Evolutionary conservation across 2,329 filamentous ascomycete genomes (phyloP), one percentile per base, ranked within the genome.

Genomic region (Coniochaeta hoffmannii): DNA sequence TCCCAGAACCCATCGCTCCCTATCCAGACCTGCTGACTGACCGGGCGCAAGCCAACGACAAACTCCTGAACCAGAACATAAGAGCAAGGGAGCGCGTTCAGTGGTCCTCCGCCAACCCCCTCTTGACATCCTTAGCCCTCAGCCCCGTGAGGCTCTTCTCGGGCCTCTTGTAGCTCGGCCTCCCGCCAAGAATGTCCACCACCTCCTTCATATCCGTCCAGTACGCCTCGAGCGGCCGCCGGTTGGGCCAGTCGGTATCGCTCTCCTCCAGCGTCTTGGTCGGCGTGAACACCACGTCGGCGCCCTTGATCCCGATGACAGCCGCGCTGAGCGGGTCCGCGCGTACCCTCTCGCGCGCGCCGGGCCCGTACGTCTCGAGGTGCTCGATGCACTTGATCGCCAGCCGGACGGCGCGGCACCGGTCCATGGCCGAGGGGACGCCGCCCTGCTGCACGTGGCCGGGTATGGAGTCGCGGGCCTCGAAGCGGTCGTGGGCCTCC

Each of bases 361-460:
- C 83, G 53, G 83, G 84, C 7, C 85, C 85, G 65, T 86, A 96
- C 22, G 73, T 71, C 73, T 99, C 94, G 4, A 99, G 77, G 68
- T 96, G 91, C 75, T 96, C 86, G 68, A 97, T 88, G 69, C 90
- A 96, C 74, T 92, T 93, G 72, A 97, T 94, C 10, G 92, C 90
- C 66, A 99, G 86, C 53, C 94, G 83, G 24, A 96, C 88, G 1
- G 94, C 93, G 50, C 94, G 86, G 65, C 93, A 92, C 55, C 94
- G 88, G 73, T 99, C 94, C 92, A 99, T 97, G 7, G 94, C 86
- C 2, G 90, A 95, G 0, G 94, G 94, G 44, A 89, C 90, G 56
- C 90, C 91, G 63, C 92, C 92, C 74, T 97, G 93, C 72, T 97
- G 92, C 61, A 96, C 92, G 73, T 97, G 92, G 14, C 92, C 92